phyloP scores from a whole-genome alignment of 768 basidiomycete genomes.

The Fomitopsis serialis region DNA sequence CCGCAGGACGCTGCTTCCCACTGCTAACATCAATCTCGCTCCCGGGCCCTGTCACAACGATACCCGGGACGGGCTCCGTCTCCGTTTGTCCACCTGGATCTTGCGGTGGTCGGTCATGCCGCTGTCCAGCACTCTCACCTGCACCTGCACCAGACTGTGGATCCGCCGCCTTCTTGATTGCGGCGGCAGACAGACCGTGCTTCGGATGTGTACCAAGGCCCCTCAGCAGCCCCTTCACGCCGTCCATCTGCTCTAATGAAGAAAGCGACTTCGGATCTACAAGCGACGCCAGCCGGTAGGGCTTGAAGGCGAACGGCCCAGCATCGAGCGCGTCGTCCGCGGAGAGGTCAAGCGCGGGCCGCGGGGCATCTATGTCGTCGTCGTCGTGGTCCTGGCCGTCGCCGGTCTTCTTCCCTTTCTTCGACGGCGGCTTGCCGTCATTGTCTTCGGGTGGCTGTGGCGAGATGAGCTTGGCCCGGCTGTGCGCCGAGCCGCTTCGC shows the following conservation, averaged over 20 bases:
- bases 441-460: constrained; percentile 1
- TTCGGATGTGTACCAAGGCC: constrained; percentile 68
- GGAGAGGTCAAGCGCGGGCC: constrained; percentile 24
- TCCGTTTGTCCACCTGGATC: constrained; percentile 1
- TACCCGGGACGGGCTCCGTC: constrained; percentile 16
- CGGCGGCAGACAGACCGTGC: constrained; percentile 33
- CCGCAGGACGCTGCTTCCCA: constrained; percentile 6
- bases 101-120: constrained; percentile 23
- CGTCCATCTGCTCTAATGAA: constrained; percentile 63
- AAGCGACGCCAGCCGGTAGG: constrained; percentile 72
- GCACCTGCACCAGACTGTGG: constrained; percentile 20
- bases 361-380: constrained; percentile 14
- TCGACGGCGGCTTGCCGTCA: background rate
- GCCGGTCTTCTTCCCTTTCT: constrained; percentile 3
- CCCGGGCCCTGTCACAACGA: constrained; percentile 20
- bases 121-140: constrained; percentile 27
- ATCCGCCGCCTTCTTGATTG: constrained; percentile 11
- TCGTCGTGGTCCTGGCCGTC: constrained; percentile 12
- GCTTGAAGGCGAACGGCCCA: constrained; percentile 68
- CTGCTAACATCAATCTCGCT: constrained; percentile 6
- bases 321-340: constrained; percentile 52
- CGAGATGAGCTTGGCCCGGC: constrained; percentile 9
- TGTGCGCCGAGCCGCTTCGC: constrained; percentile 11
- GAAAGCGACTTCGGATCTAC: constrained; percentile 86
- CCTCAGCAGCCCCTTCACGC: constrained; percentile 54